These are phyloP conservation scores for Fistulinella cinereoalba DNA, from an alignment of 1,284 basidiomycete genomes.

Conservation along the genomic window DNA sequence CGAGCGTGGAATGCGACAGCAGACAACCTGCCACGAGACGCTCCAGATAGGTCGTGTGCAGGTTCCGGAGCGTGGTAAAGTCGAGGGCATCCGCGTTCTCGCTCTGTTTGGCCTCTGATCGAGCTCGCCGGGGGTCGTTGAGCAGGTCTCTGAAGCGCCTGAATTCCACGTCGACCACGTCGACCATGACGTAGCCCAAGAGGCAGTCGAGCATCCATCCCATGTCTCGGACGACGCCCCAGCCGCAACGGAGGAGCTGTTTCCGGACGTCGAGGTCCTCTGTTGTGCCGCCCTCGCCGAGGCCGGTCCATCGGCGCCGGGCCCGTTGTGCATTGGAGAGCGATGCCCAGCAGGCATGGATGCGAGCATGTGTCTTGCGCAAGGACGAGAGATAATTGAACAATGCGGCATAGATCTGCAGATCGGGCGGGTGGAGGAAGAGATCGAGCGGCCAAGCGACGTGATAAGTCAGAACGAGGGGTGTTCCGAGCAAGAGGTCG, in stretches of 20 bases:
- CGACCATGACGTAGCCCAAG: conserved; percentile 82
- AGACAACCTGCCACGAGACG: conserved; percentile 79
- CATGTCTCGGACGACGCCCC: conserved; percentile 85
- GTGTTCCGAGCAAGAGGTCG: conserved; percentile 76
- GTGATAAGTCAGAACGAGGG: conserved; percentile 63
- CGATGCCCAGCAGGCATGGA: conserved; percentile 80
- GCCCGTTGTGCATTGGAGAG: conserved; percentile 81
- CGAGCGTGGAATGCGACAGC: conserved; percentile 64
- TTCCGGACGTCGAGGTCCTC: conserved; percentile 64
- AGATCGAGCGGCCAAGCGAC: conserved; percentile 87
- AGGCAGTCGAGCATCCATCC: conserved; percentile 87
- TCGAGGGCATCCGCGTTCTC: conserved; percentile 50
- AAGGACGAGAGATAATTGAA: conserved; percentile 84
- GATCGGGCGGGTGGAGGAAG: conserved; percentile 76
- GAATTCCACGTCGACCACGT: conserved; percentile 87
- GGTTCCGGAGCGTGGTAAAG: conserved; percentile 78
- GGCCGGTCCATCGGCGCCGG: conserved; percentile 79
- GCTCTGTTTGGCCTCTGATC: conserved; percentile 20
- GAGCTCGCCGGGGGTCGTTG: conserved; percentile 31
- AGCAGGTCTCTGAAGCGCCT: conserved; percentile 61
- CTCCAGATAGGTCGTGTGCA: conserved; percentile 81
- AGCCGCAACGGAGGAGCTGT: conserved; percentile 70
- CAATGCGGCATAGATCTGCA: conserved; percentile 71
- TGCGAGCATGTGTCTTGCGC: conserved; percentile 75
- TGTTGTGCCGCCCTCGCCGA: conserved; percentile 79